Evolutionary conservation across 805 yeast species (phyloP), one percentile per base, ranked within the genome.

Genomic region (Lachancea meyersii): DNA sequence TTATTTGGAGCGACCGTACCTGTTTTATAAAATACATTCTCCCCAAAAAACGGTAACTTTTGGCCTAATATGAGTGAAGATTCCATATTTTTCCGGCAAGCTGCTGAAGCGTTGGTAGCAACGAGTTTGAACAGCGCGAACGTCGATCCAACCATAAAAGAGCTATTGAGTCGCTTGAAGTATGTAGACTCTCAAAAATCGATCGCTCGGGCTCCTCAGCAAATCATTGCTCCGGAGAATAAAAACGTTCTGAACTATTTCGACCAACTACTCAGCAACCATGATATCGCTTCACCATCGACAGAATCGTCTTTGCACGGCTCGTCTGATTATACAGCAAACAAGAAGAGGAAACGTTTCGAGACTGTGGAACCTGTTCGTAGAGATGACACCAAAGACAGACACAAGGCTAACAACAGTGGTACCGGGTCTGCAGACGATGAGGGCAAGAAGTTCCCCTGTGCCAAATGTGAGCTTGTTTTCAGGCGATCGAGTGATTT

Each of bases 401-500:
- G 24, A 23, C 23, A 32, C 32, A 7, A 18, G 17, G 19, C 32
- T 14, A 30, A 30, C 16, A 30, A 5, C 19, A 30, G 19, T 11
- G n/a, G 35, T 16, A 19, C 24, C 5, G 24, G 31, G n/a, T 28
- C 40, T 6, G n/a, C 18, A 13, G 44, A 41, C 14, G 44, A 41
- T 9, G 44, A 41, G 9, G 55, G 54, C 20, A 64, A 76, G 48
- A 73, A 75, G 35, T 80, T 70, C 52, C 68, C 74, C 5, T 84
- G 94, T 58, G 53, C 60, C 4, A 72, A 75, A 48, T 84, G 94
- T 60, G 60, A 72, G 2, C 65, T 81, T 64, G 72, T 78, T 27
- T 84, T 84, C 59, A 70, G 82, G 41, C 67, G 93, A 30, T 74
- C 83, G 1, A 73, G 81, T 2, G 91, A 82, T 61, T 68, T 82